These are phyloP conservation scores for Gossypium raimondii DNA, from an alignment of 345 rosid species.

Conservation along the genomic window DNA sequence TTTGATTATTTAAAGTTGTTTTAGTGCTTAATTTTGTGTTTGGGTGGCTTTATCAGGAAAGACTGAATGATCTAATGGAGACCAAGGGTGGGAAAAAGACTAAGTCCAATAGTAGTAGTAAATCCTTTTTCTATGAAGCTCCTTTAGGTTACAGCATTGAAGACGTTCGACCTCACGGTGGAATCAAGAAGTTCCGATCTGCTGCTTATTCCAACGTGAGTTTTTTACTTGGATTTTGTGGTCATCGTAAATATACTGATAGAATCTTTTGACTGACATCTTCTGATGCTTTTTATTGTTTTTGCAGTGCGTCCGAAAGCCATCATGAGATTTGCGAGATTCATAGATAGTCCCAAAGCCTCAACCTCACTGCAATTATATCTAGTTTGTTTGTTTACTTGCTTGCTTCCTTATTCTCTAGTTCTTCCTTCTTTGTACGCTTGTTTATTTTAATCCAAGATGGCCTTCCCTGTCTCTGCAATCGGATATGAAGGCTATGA, in stretches of 20 bases:
- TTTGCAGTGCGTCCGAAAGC: conserved; percentile 77
- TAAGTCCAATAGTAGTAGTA: neutral
- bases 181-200: conserved; percentile 98
- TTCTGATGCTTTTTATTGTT: neutral
- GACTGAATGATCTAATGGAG: conserved; percentile 15
- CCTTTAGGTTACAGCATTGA: conserved; percentile 99
- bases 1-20: neutral
- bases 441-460: conserved; percentile 29
- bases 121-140: conserved; percentile 52
- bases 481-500: conserved; percentile 98
- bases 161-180: conserved; percentile 96
- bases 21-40: neutral
- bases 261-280: conserved; percentile 13
- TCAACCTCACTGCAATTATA: conserved; percentile 18
- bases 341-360: conserved; percentile 20
- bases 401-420: conserved; percentile 34
- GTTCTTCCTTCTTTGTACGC: conserved; percentile 35
- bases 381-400: conserved; percentile 21
- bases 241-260: neutral
- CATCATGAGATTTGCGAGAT: conserved; percentile 56
- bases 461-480: conserved; percentile 63
- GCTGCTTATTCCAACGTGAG: conserved; percentile 87
- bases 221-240: neutral
- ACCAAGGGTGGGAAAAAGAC: neutral
- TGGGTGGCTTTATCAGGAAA: conserved; percentile 22